Base-by-base conservation (phyloP, 805 yeast species). In the Schwanniomyces polymorphus region DNA sequence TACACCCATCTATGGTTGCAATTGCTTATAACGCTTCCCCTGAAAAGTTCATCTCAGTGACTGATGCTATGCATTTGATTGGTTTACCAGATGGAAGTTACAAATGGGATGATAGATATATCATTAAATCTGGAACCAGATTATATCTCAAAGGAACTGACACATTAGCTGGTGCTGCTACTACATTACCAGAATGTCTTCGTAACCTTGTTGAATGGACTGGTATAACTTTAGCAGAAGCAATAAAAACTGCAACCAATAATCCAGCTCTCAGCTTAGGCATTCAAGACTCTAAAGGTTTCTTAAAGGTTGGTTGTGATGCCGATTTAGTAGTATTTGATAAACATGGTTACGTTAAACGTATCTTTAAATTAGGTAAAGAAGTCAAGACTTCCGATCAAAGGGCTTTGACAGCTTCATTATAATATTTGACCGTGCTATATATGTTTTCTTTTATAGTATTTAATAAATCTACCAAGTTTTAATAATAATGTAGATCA, bases 151-250 rank as follows among this genome's bases (percentile, higher is more conserved):
- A 79, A 57, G 82, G 81, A 27, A 79, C 84, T 8, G 70, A 74
- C 44, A 81, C 84, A 7, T 75, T 81, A 61, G 86, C 86, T 8
- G 86, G 86, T 25, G 76, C 82, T 16, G 84, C 83, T n/a, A 78
- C 84, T 7, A 74, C 78, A 27, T 70, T 80, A 43, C 75, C 79
- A 23, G 70, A 70, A 44, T 77, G 83, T 56, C 61, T 80, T 27
- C 65, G 78, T 49, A 80, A 81, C 60, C 66, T 80, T 44, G 67
- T 74, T 58, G 50, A 63, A 38, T 81, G 86, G 86, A 67, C 79
- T 4, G 63, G 65, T 21, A 63, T 79, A 23, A 52, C 76, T 4
- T 65, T 81, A 47, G 76, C 79, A 8, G 70, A 76, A 56, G 85
- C 84, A n/a, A 67, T 81, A n/a, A 68, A 75, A 52, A 72, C 82